Evolutionary conservation across 176 grass and related monocot genomes (phyloP), one percentile per base, ranked within the genome.

Genomic region (sorghum (Sorghum bicolor)): DNA sequence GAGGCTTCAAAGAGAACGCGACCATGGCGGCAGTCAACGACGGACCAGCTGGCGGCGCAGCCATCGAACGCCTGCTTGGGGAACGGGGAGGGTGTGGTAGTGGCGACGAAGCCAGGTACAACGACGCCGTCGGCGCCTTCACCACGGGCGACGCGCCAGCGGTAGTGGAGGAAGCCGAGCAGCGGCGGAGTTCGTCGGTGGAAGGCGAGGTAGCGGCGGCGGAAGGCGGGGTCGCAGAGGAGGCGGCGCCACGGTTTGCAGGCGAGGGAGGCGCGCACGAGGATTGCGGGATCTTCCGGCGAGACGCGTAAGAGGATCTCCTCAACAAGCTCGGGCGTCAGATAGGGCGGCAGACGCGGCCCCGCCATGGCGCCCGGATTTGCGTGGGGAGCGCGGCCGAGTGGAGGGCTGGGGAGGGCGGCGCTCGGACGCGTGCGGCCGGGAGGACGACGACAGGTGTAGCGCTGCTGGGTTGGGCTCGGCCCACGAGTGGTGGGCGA

Each of bases 201-300:
- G 80, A 82, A 31, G 10, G 29, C 7, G 52, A 25, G 15, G 67
- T 71, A 61, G 25, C 53, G 57, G 68, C 68, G 68, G 68, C 28
- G 80, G 80, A 82, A 82, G 37, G 17, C 53, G 53, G 53, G 30
- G 17, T 29, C 19, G 52, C 19, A 10, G 37, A 73, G 37, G 38
- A 63, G 10, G 69, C 38, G 69, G 28, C 69, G 53, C 80, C 69
- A 83, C 4, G 28, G 17, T 55, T 82, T 45, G 80, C 68, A 82
- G 11, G 72, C 80, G 36, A 82, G 80, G 37, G 67, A 44, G 68
- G 67, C 67, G 67, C 80, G 80, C 33, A 61, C 15, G 52, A 82
- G 80, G 37, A 5, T 14, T 4, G 68, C 53, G 17, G 68, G 80
- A 3, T 62, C 37, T 10, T 82, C 52, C 13, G 80, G 80, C 52